Conservation (phyloP, 2,329 filamentous ascomycete species). For the Colletotrichum simmondsii region DNA sequence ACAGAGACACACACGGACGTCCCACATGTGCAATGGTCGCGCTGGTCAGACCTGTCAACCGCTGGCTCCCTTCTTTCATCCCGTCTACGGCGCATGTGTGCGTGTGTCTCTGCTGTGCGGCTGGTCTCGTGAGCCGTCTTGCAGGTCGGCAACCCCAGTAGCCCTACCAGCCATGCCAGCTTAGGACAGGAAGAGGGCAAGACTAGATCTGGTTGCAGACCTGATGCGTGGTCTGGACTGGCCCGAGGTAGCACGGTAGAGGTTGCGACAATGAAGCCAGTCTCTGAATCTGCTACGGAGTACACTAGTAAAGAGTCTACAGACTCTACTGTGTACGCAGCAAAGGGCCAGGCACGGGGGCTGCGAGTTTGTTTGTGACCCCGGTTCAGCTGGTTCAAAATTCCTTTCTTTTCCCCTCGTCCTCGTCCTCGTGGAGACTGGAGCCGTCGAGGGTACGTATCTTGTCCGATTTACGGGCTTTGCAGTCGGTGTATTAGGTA, state of each 20-base stretch:
- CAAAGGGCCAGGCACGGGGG: neutral
- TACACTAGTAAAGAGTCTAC: too few species aligned
- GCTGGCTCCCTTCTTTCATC: conserved; percentile 5
- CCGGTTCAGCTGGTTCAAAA: conserved; percentile 1
- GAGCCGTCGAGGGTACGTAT: neutral
- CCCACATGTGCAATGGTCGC: conserved; percentile 9
- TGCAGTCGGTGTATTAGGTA: conserved; percentile 3
- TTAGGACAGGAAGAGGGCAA: neutral
- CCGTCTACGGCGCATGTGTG: conserved; percentile 12
- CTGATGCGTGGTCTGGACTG: conserved; percentile 18
- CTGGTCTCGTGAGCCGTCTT: neutral
- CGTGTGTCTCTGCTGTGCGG: neutral
- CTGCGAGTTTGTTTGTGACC: neutral
- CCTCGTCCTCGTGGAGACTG: neutral
- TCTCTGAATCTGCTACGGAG: too few species aligned
- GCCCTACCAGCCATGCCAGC: neutral
- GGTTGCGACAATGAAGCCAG: neutral
- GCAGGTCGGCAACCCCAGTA: neutral
- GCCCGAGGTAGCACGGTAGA: neutral
- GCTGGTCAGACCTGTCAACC: conserved; percentile 14
- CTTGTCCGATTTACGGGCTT: conserved; percentile 11
- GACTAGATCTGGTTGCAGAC: conserved; percentile 11
- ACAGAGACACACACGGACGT: neutral
- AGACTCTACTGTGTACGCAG: too few species aligned
- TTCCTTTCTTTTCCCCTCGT: neutral